Evolutionary conservation across 352 stramenopile genomes (phyloP).

Genomic region (Pythium utonaiense): DNA sequence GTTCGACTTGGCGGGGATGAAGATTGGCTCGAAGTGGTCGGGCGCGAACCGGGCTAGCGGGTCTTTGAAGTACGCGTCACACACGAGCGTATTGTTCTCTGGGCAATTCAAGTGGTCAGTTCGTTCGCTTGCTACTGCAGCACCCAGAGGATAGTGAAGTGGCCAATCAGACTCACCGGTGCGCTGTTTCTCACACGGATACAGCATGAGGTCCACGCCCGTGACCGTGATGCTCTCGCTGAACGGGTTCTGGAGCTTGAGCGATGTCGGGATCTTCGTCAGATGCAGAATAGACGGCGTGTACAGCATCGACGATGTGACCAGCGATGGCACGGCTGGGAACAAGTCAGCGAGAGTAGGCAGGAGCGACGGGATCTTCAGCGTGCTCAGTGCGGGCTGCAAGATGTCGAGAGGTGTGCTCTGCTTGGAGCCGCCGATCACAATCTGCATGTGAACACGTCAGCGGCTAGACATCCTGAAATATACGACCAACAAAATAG

Average conservation of each 20-base stretch:
- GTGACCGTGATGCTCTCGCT: slow-evolving; percentile 74
- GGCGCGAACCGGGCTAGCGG: slow-evolving; percentile 70
- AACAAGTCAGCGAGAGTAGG: slow-evolving; percentile 65
- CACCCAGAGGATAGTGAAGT: neutral
- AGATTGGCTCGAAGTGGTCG: slow-evolving; percentile 56
- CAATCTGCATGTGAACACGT: slow-evolving; percentile 34
- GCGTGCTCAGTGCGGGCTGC: slow-evolving; percentile 45
- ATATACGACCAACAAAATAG: neutral
- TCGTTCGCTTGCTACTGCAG: too few relatives aligned
- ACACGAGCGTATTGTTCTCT: slow-evolving; percentile 46
- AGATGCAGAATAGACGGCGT: slow-evolving; percentile 70
- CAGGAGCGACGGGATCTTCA: slow-evolving; percentile 58
- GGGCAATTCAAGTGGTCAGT: neutral
- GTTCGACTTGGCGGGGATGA: slow-evolving; percentile 58
- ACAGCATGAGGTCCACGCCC: slow-evolving; percentile 62
- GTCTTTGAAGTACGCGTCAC: slow-evolving; percentile 62
- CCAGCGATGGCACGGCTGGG: slow-evolving; percentile 59
- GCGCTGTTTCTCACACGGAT: slow-evolving; percentile 66
- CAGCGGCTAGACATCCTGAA: neutral
- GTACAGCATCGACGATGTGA: slow-evolving; percentile 75
- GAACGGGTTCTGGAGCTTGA: slow-evolving; percentile 80
- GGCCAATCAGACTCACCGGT: slow-evolving; percentile 31
- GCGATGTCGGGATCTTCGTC: slow-evolving; percentile 58
- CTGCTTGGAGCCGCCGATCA: slow-evolving; percentile 47
- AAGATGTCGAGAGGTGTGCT: slow-evolving; percentile 64